phyloP scores from a whole-genome alignment of 495 filamentous ascomycete species.

The Podospora tetraspora region DNA sequence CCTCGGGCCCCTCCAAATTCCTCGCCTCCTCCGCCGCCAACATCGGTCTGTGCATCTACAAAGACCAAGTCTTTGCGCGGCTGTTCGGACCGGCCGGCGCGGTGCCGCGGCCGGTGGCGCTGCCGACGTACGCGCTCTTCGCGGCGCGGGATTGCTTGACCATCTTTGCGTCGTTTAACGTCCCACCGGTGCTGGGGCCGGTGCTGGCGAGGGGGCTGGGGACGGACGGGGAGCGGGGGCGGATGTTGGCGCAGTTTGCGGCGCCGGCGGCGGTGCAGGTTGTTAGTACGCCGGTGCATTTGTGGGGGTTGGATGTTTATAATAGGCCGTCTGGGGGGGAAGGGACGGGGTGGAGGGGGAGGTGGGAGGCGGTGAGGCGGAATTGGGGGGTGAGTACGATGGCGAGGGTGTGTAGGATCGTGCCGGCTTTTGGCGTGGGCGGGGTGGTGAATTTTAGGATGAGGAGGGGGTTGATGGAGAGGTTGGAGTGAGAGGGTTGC shows the following conservation, averaged over 20 bases:
- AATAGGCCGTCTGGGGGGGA: slow-evolving; percentile 61
- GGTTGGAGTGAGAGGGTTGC: slow-evolving; percentile 32
- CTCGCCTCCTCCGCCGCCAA: slow-evolving; percentile 76
- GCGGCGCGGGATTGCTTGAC: slow-evolving; percentile 80
- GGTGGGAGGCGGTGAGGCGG: slow-evolving; percentile 58
- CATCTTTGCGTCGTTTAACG: slow-evolving; percentile 90
- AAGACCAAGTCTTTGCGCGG: slow-evolving; percentile 79
- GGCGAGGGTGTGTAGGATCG: slow-evolving; percentile 83
- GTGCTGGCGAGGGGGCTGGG: slow-evolving; percentile 50
- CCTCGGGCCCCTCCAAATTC: slow-evolving; percentile 76
- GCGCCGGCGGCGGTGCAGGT: slow-evolving; percentile 80
- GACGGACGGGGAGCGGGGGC: slow-evolving; percentile 41
- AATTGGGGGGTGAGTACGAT: slow-evolving; percentile 74
- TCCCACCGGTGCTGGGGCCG: slow-evolving; percentile 73
- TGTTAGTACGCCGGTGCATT: slow-evolving; percentile 77
- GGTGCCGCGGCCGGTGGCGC: slow-evolving; percentile 49
- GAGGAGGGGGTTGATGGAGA: slow-evolving; percentile 50
- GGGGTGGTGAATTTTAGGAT: slow-evolving; percentile 81
- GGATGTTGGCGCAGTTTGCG: slow-evolving; percentile 70
- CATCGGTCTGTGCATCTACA: slow-evolving; percentile 86
- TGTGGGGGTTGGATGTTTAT: slow-evolving; percentile 84
- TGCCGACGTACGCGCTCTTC: slow-evolving; percentile 72
- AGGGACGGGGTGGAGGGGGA: slow-evolving; percentile 48
- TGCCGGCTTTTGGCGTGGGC: slow-evolving; percentile 90
- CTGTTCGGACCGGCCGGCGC: slow-evolving; percentile 63